Base-by-base conservation (phyloP, 1,284 basidiomycete species). In the Cryptococcus maquisensis region DNA sequence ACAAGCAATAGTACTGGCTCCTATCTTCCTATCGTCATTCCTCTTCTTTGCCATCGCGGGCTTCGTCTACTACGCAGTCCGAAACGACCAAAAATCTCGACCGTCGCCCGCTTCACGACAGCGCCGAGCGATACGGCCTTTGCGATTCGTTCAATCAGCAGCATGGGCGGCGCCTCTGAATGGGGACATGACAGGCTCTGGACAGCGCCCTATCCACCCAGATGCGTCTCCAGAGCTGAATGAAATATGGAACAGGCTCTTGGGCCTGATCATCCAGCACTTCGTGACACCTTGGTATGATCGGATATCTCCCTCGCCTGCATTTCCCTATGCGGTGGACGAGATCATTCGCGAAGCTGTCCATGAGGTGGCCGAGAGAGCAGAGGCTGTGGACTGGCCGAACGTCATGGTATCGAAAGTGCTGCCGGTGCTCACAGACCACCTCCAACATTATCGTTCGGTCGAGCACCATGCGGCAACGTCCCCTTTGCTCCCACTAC, bases 361-460 rank as follows among this genome's bases (percentile, higher is more conserved):
- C 39, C 79, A 83, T 53, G 78, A 81, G 18, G 65, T 92, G 9
- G 67, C 87, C 3, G 72, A 78, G 7, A 81, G 85, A 37, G 77
- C 83, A 1, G 74, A 81, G 10, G 75, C 69, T 16, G 78, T 94
- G 40, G 94, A 98, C 70, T 70, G 90, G 51, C 79, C 91, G 0
- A 82, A 83, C 5, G 79, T 97, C 9, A 70, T 93, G 26, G 90
- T 96, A 20, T 86, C 86, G 52, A 85, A 84, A 3, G 83, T 98
- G 26, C 73, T 97, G 6, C 95, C 95, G 3, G 86, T 86, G 65
- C 77, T 98, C 52, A 97, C 91, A 0, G 79, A 83, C 0, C 95
- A 98, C 71, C 81, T 98, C 28, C 89, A 94, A 57, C 85, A 87
- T 49, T 97, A 90, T 70, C 85, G 89, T n/a, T 84, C 88, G 60